Conservation (phyloP, 1,284 basidiomycete species). For the Ceratobasidium sp. region DNA sequence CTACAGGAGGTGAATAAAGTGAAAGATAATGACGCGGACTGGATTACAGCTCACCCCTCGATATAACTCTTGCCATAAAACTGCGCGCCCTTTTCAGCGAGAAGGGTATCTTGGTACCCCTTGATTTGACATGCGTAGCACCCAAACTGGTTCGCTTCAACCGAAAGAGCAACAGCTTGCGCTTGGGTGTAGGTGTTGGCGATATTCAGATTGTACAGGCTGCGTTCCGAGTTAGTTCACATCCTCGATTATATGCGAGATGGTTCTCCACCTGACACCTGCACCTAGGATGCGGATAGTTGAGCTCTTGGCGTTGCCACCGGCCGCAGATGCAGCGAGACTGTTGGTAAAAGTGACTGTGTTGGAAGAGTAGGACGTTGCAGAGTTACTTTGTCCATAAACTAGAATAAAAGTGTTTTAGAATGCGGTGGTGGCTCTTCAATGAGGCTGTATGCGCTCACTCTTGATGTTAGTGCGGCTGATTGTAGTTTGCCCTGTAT, state of each 20-base stretch:
- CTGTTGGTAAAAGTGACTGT: slow-evolving; percentile 48
- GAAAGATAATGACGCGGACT: background rate
- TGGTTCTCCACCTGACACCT: slow-evolving; percentile 44
- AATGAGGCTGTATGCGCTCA: background rate
- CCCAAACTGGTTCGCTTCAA: slow-evolving; percentile 46
- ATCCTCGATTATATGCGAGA: background rate
- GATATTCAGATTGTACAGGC: slow-evolving; percentile 49
- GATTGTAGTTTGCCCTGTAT: slow-evolving; percentile 43
- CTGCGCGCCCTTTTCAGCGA: slow-evolving; percentile 49
- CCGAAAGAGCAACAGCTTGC: slow-evolving; percentile 49
- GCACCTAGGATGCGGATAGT: slow-evolving; percentile 48
- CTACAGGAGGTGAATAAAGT: background rate
- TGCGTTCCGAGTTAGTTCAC: background rate
- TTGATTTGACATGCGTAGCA: slow-evolving; percentile 48
- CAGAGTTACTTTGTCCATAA: slow-evolving; percentile 38
- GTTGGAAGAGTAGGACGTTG: slow-evolving; percentile 36
- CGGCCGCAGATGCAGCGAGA: slow-evolving; percentile 45
- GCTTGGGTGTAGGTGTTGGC: slow-evolving; percentile 48
- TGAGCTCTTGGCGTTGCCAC: slow-evolving; percentile 48
- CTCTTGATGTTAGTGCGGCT: slow-evolving; percentile 45
- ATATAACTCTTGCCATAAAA: no score
- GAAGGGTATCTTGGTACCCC: slow-evolving; percentile 49
- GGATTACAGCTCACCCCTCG: slow-evolving; percentile 31
- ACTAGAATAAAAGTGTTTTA: background rate
- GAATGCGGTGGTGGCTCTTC: no score